A percentile compares a stretch with the other conserved stretches of the same genome.
Conservation (phyloP, 257 asterid species). For the Paraleonurus japonicus region DNA sequence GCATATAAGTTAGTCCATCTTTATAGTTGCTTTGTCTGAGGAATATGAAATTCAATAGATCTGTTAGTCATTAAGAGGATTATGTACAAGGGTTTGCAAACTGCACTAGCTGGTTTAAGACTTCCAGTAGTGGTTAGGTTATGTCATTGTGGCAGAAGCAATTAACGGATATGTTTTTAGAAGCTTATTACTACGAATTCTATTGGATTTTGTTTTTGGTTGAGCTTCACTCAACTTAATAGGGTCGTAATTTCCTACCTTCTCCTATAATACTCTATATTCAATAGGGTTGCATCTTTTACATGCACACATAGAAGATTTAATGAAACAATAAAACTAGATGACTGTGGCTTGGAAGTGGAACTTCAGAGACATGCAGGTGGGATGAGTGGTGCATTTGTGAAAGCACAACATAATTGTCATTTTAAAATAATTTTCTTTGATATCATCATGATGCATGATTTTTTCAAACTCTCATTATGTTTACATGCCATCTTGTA, state of each 20-base stretch:
- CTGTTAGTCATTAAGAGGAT: not conserved
- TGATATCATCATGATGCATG: not conserved
- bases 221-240: not conserved
- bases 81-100: not conserved
- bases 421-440: not conserved
- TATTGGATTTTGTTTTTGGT: not conserved
- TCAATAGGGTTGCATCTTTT: not conserved
- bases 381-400: not conserved
- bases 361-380: not conserved
- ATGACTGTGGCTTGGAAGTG: not conserved
- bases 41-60: not conserved
- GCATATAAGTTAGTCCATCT: not conserved
- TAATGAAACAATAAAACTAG: not conserved
- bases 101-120: not conserved
- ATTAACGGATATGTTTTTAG: not conserved
- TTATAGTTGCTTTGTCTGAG: not conserved
- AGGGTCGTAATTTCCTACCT: not conserved
- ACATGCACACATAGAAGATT: not conserved
- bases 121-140: not conserved
- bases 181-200: not conserved
- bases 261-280: not conserved
- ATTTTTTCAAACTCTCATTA: not conserved
- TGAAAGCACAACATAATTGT: not conserved
- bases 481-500: not conserved
- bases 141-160: not conserved